phyloP scores from a whole-genome alignment of 768 basidiomycete genomes.

The Glaciozyma martinii region DNA sequence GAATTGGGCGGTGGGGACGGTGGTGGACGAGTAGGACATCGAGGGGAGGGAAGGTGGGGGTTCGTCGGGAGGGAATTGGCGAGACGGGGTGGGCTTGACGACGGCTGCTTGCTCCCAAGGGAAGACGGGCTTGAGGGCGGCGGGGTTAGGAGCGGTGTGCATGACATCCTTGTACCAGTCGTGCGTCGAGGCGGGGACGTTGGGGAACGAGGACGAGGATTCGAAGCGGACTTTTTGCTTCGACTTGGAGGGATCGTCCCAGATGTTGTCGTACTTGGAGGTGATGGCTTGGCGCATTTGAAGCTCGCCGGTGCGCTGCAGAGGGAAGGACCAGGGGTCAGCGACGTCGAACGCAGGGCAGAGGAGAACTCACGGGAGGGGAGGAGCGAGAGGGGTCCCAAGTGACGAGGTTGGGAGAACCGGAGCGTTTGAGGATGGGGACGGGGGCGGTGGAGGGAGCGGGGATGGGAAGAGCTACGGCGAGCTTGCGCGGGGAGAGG shows the following conservation, averaged over 20 bases:
- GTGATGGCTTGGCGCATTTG: slow-evolving; percentile 55
- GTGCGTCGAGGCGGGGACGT: slow-evolving; percentile 61
- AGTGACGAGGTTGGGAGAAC: slow-evolving; percentile 22
- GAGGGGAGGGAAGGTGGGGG: background rate
- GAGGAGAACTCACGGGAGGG: slow-evolving; percentile 20
- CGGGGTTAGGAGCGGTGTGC: slow-evolving; percentile 55
- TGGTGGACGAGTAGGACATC: background rate
- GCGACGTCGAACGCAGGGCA: slow-evolving; percentile 53
- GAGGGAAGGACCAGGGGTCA: slow-evolving; percentile 72
- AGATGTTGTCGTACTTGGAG: slow-evolving; percentile 73
- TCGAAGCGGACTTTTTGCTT: slow-evolving; percentile 48
- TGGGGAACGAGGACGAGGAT: slow-evolving; percentile 53
- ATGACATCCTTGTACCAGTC: slow-evolving; percentile 47
- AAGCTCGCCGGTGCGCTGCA: slow-evolving; percentile 59
- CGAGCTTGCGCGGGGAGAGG: slow-evolving; percentile 45
- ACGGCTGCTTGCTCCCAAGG: slow-evolving; percentile 67
- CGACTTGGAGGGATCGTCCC: slow-evolving; percentile 56
- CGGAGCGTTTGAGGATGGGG: slow-evolving; percentile 11
- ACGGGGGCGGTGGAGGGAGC: slow-evolving; percentile 10
- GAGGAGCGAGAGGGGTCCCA: slow-evolving; percentile 1
- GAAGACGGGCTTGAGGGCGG: slow-evolving; percentile 69
- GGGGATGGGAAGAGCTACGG: background rate
- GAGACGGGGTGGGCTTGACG: slow-evolving; percentile 27
- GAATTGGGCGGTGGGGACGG: background rate
- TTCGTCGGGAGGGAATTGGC: slow-evolving; percentile 8